Evolutionary conservation across 768 basidiomycete species (phyloP), one percentile per base, ranked within the genome.

Genomic region (Lentinus tigrinus): DNA sequence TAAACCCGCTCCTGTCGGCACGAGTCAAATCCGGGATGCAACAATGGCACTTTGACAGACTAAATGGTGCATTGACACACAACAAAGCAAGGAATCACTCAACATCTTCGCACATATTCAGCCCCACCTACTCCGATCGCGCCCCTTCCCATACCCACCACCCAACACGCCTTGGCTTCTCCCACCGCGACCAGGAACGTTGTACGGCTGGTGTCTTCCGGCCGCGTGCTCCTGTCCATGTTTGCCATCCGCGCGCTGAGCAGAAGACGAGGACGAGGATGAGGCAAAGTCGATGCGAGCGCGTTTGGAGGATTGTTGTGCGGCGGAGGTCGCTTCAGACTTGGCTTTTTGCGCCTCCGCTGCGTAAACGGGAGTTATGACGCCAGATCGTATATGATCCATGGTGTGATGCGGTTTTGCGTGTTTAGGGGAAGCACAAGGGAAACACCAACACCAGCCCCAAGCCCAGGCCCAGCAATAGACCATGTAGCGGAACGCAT

Each of bases 211-310:
- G 38, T 43, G 53, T n/a, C 52, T 42, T 31, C 47, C 37, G 10
- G 28, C n/a, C n/a, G n/a, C n/a, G n/a, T n/a, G 31, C 31, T 31
- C 31, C 31, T 31, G n/a, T 31, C 31, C 31, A 31, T 11, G 38
- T 17, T 52, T 48, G 19, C 19, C 23, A 2, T 50, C 51, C 14
- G 51, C 23, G 43, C 16, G n/a, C 4, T 3, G 17, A 21, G 17
- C 49, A 7, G 59, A 38, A 3, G 57, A 39, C 1, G 59, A 23
- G 19, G 39, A 11, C 17, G 60, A 42, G 4, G 68, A 51, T 9
- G 75, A 68, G 1, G 75, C 66, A 61, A 82, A 82, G 44, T 73
- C 74, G 50, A 83, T 81, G 21, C 72, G 69, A 10, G 69, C 68
- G 47, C 81, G 73, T 59, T 77, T 77, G 28, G 73, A 74, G 4